A percentile compares a stretch with the other conserved stretches of the same genome.
Conservation (phyloP, 768 basidiomycete species). For the Psilocybe subaeruginosa region DNA sequence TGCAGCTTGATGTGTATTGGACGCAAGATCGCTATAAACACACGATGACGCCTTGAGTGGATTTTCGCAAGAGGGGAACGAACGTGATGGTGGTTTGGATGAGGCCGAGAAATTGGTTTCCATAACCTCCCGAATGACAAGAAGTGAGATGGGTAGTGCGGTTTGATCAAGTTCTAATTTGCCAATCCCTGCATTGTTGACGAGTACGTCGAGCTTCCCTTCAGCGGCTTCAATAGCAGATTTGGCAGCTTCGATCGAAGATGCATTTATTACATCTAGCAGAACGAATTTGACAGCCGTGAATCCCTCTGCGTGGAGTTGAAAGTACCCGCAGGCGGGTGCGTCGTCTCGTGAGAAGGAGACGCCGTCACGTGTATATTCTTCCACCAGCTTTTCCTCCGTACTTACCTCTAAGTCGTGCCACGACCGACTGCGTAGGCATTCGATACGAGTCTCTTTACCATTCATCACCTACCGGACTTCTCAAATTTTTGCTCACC, state of each 20-base stretch:
- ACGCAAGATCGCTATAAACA: constrained; percentile 47
- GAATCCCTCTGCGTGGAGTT: constrained; percentile 27
- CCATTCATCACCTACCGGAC: too few relatives aligned
- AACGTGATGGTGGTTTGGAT: constrained; percentile 44
- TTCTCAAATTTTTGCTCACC: too few relatives aligned
- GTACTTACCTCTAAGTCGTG: too few relatives aligned
- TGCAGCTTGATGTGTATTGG: constrained; percentile 25
- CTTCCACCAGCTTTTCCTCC: too few relatives aligned
- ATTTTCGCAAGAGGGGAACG: constrained; percentile 41
- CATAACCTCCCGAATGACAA: constrained; percentile 35
- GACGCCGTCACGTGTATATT: too few relatives aligned
- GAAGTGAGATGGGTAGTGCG: constrained; percentile 34
- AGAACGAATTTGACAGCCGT: constrained; percentile 36
- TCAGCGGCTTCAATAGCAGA: constrained; percentile 26
- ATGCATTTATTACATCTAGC: constrained; percentile 40
- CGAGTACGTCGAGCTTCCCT: constrained; percentile 45
- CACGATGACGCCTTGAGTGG: constrained; percentile 38
- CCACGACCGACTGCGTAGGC: too few relatives aligned
- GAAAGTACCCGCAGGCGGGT: too few relatives aligned
- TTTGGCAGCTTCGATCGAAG: constrained; percentile 30
- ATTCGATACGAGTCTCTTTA: too few relatives aligned
- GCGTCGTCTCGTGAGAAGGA: too few relatives aligned
- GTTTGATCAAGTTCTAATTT: constrained; percentile 28
- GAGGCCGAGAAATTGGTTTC: constrained; percentile 45
- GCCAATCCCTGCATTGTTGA: constrained; percentile 47